These are phyloP conservation scores for Didymosphaeria variabile DNA, from an alignment of 2,329 filamentous ascomycete genomes.

Conservation along the genomic window DNA sequence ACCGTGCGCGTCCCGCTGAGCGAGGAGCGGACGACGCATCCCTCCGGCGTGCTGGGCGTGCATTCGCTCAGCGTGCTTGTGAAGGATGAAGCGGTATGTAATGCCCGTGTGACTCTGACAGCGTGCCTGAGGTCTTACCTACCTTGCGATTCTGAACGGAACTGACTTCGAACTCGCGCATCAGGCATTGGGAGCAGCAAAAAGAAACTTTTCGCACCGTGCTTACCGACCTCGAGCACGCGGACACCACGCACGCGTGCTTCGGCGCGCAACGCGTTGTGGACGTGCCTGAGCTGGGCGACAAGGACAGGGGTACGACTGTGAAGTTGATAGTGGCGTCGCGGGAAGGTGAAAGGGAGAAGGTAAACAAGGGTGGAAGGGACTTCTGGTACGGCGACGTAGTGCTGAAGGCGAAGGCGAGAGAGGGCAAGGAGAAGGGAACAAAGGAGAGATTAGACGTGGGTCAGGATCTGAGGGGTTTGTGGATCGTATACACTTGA, in stretches of 20 bases:
- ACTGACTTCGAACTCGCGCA: background rate
- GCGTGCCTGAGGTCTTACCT: too few species aligned
- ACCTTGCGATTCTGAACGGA: too few species aligned
- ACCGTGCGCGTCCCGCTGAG: slow-evolving; percentile 63
- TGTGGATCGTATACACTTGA: slow-evolving; percentile 39
- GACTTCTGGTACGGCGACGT: slow-evolving; percentile 40
- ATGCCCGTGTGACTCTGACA: too few species aligned
- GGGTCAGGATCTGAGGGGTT: slow-evolving; percentile 26
- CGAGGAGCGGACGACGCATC: slow-evolving; percentile 56
- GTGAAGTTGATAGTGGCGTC: slow-evolving; percentile 33
- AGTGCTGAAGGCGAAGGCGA: slow-evolving; percentile 28
- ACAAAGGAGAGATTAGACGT: slow-evolving; percentile 26
- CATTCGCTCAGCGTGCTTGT: slow-evolving; percentile 38
- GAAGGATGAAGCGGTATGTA: slow-evolving; percentile 16
- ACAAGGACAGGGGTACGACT: slow-evolving; percentile 29
- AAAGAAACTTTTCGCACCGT: slow-evolving; percentile 23
- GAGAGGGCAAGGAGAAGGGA: slow-evolving; percentile 18
- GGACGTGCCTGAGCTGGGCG: slow-evolving; percentile 9
- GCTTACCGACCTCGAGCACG: slow-evolving; percentile 21
- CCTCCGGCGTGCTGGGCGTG: slow-evolving; percentile 61
- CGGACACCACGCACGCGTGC: background rate
- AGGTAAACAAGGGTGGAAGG: slow-evolving; percentile 19
- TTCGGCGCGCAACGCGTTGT: background rate
- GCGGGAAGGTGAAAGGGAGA: slow-evolving; percentile 27
- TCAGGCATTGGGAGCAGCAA: slow-evolving; percentile 25